These are phyloP conservation scores for Coemansia sp. DNA, from an alignment of 371 early-diverging fungal genomes.

Conservation along the genomic window DNA sequence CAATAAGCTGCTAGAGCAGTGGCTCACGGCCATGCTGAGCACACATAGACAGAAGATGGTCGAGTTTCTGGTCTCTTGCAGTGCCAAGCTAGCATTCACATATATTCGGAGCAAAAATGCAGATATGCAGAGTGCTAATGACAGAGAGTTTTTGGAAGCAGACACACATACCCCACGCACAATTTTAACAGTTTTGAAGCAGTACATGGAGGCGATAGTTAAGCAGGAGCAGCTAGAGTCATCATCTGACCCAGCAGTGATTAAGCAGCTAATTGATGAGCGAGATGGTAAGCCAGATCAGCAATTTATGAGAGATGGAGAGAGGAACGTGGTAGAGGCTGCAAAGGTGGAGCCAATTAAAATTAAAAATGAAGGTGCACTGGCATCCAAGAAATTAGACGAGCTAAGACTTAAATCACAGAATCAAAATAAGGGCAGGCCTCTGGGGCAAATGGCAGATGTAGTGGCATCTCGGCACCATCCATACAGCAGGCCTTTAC, in stretches of 20 bases:
- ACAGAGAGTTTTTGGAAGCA: neutral
- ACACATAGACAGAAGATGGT: conserved; percentile 19
- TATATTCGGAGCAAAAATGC: conserved; percentile 8
- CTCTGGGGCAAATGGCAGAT: no score
- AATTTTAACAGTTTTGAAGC: conserved; percentile 13
- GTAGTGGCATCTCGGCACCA: no score
- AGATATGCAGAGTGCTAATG: neutral
- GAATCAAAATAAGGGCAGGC: no score
- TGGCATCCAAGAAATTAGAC: no score
- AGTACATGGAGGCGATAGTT: conserved; percentile 15
- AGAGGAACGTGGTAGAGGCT: no score
- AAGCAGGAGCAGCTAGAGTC: conserved; percentile 13
- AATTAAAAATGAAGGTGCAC: no score
- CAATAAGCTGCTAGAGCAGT: conserved; percentile 35
- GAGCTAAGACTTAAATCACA: no score
- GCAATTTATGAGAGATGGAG: neutral
- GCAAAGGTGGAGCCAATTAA: no score
- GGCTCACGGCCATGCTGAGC: conserved; percentile 29
- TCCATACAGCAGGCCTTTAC: no score
- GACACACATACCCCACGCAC: neutral
- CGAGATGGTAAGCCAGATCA: neutral
- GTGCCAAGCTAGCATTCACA: conserved; percentile 7
- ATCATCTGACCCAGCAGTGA: neutral
- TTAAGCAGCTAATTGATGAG: neutral
- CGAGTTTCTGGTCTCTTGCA: conserved; percentile 17